Evolutionary conservation across 176 grass and related monocot genomes (phyloP).

Genomic region (Paspalum vaginatum): DNA sequence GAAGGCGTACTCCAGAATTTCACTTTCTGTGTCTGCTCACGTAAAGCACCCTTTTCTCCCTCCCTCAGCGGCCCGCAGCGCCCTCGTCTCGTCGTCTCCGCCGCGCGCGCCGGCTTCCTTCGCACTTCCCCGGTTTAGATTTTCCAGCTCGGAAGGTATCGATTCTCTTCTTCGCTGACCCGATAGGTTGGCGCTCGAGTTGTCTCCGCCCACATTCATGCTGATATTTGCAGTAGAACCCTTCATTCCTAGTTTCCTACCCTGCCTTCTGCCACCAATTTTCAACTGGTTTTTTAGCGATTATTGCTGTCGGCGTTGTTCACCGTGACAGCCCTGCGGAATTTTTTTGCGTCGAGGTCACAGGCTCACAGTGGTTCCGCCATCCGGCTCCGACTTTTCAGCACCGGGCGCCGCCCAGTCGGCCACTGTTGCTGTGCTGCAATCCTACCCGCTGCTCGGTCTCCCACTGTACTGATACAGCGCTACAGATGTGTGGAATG

Average conservation of each 20-base stretch:
- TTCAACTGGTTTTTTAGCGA: not conserved
- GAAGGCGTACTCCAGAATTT: fast-evolving
- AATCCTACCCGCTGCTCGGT: not conserved
- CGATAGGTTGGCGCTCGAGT: not conserved
- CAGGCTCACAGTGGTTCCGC: not conserved
- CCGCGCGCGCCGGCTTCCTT: too few relatives aligned
- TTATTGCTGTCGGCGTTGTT: not conserved
- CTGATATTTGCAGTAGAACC: not conserved
- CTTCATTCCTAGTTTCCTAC: not conserved
- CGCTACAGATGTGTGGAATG: conserved; percentile 1
- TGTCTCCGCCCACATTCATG: not conserved
- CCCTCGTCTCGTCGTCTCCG: not conserved
- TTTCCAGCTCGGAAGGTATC: not conserved
- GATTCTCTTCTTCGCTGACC: conserved; percentile 2
- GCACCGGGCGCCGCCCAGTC: not conserved
- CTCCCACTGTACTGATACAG: not conserved
- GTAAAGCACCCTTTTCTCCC: not conserved
- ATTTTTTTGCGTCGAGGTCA: not conserved
- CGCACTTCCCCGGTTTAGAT: too few relatives aligned
- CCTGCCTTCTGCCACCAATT: not conserved
- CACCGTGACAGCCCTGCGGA: not conserved
- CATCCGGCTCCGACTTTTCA: not conserved
- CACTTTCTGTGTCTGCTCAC: not conserved
- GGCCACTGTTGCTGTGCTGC: conserved; percentile 14
- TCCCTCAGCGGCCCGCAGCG: too few relatives aligned